Percentiles rank a stretch among this genome's conserved stretches.
These are phyloP conservation scores for Colletotrichum musicola DNA, from an alignment of 2,329 filamentous ascomycete species.

Conservation along the genomic window DNA sequence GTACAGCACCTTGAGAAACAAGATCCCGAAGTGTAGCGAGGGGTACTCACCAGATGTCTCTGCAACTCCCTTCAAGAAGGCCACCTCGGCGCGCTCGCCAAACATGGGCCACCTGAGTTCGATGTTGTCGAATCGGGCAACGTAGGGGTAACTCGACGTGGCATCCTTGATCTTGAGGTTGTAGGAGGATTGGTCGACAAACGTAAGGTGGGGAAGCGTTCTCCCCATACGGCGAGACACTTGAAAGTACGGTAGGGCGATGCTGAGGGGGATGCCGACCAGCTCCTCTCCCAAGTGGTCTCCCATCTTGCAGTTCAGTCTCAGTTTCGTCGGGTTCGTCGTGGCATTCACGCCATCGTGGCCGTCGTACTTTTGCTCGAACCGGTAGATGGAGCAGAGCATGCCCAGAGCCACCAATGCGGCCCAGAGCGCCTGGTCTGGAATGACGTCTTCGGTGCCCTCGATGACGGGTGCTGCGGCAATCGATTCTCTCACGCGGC, in stretches of 20 bases:
- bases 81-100: constrained; percentile 62
- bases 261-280: constrained; percentile 60
- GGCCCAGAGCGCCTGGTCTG: constrained; percentile 65
- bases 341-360: constrained; percentile 59
- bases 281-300: constrained; percentile 64
- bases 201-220: constrained; percentile 63
- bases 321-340: constrained; percentile 46
- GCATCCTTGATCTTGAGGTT: constrained; percentile 63
- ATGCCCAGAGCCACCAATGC: constrained; percentile 64
- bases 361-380: constrained; percentile 65
- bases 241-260: constrained; percentile 64
- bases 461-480: constrained; percentile 61
- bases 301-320: constrained; percentile 57
- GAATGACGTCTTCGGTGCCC: constrained; percentile 62
- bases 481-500: constrained; percentile 62
- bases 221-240: constrained; percentile 64
- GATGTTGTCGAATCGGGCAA: constrained; percentile 65
- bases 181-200: constrained; percentile 66
- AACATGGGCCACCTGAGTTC: constrained; percentile 68
- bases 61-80: constrained; percentile 63
- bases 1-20: neutral
- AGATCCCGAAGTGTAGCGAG: neutral
- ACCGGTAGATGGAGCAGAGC: constrained; percentile 66
- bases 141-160: constrained; percentile 62
- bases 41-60: constrained; percentile 55